Conservation (phyloP, 768 basidiomycete species). For the Wakefieldia striispora region DNA sequence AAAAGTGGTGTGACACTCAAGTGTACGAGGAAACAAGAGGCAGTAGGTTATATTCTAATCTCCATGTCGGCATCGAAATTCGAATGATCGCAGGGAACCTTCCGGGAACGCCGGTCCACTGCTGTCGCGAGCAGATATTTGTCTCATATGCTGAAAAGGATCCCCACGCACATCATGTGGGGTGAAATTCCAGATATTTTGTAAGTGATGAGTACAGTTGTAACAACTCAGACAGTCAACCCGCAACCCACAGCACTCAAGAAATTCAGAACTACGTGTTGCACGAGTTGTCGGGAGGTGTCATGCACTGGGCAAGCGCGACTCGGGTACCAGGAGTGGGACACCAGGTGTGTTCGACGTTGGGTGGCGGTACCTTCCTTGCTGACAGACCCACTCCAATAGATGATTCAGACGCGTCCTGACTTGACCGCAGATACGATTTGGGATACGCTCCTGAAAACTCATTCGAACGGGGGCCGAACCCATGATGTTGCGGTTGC, state of each 20-base stretch:
- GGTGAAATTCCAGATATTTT: background rate
- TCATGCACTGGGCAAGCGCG: slow-evolving; percentile 1
- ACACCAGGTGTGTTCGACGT: slow-evolving; percentile 1
- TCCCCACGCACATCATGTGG: slow-evolving; percentile 3
- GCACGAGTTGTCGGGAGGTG: background rate
- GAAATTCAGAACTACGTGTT: background rate
- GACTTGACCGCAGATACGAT: slow-evolving; percentile 1
- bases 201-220: background rate
- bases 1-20: slow-evolving; percentile 4
- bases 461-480: background rate
- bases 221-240: no score
- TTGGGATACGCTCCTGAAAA: background rate
- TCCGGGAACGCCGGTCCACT: background rate
- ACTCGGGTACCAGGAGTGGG: slow-evolving; percentile 1
- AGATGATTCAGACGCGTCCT: slow-evolving; percentile 2
- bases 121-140: background rate
- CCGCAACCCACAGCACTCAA: background rate
- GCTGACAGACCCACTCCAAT: background rate
- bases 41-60: background rate
- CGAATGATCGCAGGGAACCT: background rate
- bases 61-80: background rate
- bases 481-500: no score
- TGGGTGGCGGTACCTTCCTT: background rate
- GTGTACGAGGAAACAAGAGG: slow-evolving; percentile 1
- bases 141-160: background rate